Conservation (phyloP, 352 stramenopile genomes). For the Blastocystis sp. region DNA sequence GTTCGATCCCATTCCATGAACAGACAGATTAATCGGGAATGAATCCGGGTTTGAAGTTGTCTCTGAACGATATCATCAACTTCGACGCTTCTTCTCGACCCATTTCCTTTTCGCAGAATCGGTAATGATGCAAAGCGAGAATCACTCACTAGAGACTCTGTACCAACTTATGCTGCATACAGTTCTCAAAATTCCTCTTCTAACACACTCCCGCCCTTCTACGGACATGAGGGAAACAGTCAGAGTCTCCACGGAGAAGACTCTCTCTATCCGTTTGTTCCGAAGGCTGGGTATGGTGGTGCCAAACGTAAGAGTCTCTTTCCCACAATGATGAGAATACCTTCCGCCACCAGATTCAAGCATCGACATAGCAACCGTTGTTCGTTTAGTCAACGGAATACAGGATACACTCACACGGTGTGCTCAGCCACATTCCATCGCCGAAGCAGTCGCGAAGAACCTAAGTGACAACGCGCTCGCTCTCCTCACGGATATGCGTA, state of each 20-base stretch:
- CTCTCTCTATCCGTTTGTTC: neutral
- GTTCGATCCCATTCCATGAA: neutral
- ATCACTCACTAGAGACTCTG: constrained; percentile 5
- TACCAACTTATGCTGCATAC: neutral
- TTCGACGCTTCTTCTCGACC: neutral
- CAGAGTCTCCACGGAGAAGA: neutral
- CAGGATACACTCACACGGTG: neutral
- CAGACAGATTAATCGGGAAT: neutral
- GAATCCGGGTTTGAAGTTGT: neutral
- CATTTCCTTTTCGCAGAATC: constrained; percentile 7
- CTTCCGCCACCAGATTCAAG: neutral
- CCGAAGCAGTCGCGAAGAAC: neutral
- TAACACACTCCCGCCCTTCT: neutral
- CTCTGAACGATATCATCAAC: constrained; percentile 43
- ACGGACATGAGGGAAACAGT: neutral
- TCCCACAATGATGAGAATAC: neutral
- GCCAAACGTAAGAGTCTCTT: neutral
- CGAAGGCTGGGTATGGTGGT: neutral
- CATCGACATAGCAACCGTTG: neutral
- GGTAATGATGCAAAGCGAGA: neutral
- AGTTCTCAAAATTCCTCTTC: constrained; percentile 1
- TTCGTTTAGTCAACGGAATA: neutral
- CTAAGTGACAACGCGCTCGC: neutral
- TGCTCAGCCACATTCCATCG: neutral
- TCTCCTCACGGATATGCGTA: neutral